Conservation (phyloP, 768 basidiomycete genomes). For the Crassisporium funariophilum region DNA sequence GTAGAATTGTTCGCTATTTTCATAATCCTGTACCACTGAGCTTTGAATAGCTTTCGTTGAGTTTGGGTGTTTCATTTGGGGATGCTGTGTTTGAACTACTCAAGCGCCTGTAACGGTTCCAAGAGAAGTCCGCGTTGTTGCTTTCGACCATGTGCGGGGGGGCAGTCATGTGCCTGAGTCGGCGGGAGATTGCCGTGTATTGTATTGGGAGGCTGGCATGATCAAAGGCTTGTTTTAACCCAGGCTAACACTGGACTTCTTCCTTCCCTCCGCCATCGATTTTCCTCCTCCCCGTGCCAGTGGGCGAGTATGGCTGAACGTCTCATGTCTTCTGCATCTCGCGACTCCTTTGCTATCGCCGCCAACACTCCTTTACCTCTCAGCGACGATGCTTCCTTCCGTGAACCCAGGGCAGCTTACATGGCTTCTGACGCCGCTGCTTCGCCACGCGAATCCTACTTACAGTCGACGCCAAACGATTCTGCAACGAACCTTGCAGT, state of each 20-base stretch:
- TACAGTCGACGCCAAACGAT: conserved; percentile 16
- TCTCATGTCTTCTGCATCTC: conserved; percentile 14
- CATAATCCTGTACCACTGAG: too few relatives aligned
- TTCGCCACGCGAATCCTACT: conserved; percentile 20
- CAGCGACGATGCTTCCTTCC: conserved; percentile 15
- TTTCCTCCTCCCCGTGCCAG: neutral
- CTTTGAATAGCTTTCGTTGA: too few relatives aligned
- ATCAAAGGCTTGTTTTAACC: too few relatives aligned
- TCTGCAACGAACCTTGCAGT: conserved; percentile 17
- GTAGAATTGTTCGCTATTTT: too few relatives aligned
- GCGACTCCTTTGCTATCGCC: conserved; percentile 16
- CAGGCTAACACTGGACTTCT: neutral
- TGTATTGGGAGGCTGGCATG: too few relatives aligned
- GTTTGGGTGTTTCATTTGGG: too few relatives aligned
- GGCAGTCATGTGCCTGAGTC: too few relatives aligned
- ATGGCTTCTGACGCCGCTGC: conserved; percentile 17
- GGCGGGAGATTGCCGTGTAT: too few relatives aligned
- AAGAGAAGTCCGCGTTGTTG: too few relatives aligned
- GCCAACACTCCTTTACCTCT: conserved; percentile 23
- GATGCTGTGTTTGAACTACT: too few relatives aligned
- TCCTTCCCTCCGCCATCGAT: conserved; percentile 1
- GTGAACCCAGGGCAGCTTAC: conserved; percentile 20
- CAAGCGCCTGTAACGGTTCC: too few relatives aligned
- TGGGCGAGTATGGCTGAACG: conserved; percentile 16
- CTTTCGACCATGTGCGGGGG: too few relatives aligned